Conservation (phyloP, 1,284 basidiomycete species). For the Afroboletus lepidellus region DNA sequence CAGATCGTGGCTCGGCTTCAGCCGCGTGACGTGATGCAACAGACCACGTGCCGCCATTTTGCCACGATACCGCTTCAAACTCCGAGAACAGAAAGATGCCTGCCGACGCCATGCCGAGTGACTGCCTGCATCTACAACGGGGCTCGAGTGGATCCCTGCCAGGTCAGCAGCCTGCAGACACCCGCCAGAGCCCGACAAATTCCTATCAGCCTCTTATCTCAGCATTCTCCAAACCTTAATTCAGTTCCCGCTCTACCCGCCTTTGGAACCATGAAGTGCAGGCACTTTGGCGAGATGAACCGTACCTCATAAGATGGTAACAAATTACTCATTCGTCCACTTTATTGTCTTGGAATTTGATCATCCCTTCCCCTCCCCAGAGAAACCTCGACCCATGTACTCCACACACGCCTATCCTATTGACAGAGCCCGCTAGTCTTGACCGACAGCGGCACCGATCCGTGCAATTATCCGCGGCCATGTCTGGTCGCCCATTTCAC, state of each 20-base stretch:
- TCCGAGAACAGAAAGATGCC: slow-evolving; percentile 9
- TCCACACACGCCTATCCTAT: neutral
- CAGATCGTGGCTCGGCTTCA: slow-evolving; percentile 28
- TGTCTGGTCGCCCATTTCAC: slow-evolving; percentile 10
- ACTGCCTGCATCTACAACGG: neutral
- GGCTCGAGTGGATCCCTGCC: neutral
- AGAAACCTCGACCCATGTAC: no score
- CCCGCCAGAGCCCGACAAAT: neutral
- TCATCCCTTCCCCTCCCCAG: neutral
- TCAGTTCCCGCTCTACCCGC: slow-evolving; percentile 27
- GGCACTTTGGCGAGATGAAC: slow-evolving; percentile 28
- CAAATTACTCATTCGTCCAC: slow-evolving; percentile 25
- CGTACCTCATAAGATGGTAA: slow-evolving; percentile 23
- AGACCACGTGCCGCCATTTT: slow-evolving; percentile 22
- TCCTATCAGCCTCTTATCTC: slow-evolving; percentile 28
- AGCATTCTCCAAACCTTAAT: slow-evolving; percentile 21
- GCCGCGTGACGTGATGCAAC: slow-evolving; percentile 28
- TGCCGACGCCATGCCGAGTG: slow-evolving; percentile 17
- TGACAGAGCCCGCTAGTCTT: neutral
- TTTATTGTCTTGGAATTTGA: slow-evolving; percentile 9
- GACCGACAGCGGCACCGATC: neutral
- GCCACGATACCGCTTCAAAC: slow-evolving; percentile 9
- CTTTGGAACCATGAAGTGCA: slow-evolving; percentile 12
- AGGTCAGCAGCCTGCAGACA: neutral
- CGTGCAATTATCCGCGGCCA: neutral